These are phyloP conservation scores for Wickerhamiella australiensis DNA, from an alignment of 805 yeast genomes.

Conservation along the genomic window DNA sequence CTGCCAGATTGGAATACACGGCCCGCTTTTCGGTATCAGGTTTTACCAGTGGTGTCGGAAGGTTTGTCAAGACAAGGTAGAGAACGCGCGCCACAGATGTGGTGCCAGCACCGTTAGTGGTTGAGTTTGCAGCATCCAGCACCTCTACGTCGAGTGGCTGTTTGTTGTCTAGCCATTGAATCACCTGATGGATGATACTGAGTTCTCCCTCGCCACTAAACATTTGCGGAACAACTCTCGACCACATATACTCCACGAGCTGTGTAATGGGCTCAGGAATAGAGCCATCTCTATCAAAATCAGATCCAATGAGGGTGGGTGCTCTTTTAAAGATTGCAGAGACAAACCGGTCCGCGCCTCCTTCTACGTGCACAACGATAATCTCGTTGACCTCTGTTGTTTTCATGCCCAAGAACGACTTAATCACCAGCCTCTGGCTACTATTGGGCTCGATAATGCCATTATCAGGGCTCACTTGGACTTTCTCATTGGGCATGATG, in stretches of 20 bases:
- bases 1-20: slow-evolving; percentile 6
- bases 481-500: not conserved
- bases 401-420: slow-evolving; percentile 4
- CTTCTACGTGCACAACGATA: slow-evolving; percentile 9
- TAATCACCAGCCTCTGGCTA: slow-evolving; percentile 10
- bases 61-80: slow-evolving; percentile 14
- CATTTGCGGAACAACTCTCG: slow-evolving; percentile 20
- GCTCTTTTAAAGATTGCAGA: slow-evolving; percentile 21
- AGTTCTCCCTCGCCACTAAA: slow-evolving; percentile 22
- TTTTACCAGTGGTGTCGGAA: slow-evolving; percentile 16
- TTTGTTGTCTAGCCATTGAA: slow-evolving; percentile 29
- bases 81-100: slow-evolving; percentile 31
- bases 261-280: slow-evolving; percentile 29
- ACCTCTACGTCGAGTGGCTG: slow-evolving; percentile 25
- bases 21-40: slow-evolving; percentile 2
- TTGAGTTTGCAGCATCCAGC: slow-evolving; percentile 23
- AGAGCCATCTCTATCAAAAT: slow-evolving; percentile 19
- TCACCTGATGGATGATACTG: slow-evolving; percentile 21
- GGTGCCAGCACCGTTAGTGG: slow-evolving; percentile 30
- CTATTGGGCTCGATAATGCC: slow-evolving; percentile 9
- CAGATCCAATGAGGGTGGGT: slow-evolving; percentile 28
- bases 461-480: slow-evolving; percentile 8
- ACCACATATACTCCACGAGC: slow-evolving; percentile 29
- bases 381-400: slow-evolving; percentile 8
- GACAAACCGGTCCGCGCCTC: slow-evolving; percentile 15